phyloP scores from a whole-genome alignment of 148 eudicot genomes.

The Diospyros kaki region DNA sequence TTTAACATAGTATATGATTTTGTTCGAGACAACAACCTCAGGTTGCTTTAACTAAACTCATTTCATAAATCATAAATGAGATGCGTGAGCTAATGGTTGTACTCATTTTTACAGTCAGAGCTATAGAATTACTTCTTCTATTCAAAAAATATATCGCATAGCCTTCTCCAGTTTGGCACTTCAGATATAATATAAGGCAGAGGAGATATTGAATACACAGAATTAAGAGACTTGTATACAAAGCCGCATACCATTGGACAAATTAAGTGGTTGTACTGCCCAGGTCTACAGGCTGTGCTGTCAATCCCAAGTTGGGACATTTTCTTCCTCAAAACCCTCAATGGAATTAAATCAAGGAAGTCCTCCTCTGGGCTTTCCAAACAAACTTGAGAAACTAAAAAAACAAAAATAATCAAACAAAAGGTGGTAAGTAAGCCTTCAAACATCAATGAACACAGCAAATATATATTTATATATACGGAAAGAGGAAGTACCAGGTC shows the following conservation, averaged over 20 bases:
- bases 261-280: conserved; percentile 42
- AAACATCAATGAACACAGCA: background rate
- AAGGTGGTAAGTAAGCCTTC: background rate
- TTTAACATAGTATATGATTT: no score
- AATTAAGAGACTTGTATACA: background rate
- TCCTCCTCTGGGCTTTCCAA: conserved; percentile 31
- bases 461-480: background rate
- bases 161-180: no score
- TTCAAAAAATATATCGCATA: no score
- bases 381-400: conserved; percentile 28
- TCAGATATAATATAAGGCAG: no score
- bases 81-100: no score
- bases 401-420: conserved; percentile 5
- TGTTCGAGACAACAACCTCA: no score
- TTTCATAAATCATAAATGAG: no score
- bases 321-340: conserved; percentile 33
- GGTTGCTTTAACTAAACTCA: no score
- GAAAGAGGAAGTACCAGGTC: conserved; percentile 24
- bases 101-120: no score
- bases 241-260: conserved; percentile 55
- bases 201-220: no score
- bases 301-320: conserved; percentile 49
- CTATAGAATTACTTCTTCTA: no score
- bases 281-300: conserved; percentile 34
- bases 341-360: conserved; percentile 1